Evolutionary conservation across 2,329 filamentous ascomycete species (phyloP).

Genomic region (Penicillium fuscoglaucum): DNA sequence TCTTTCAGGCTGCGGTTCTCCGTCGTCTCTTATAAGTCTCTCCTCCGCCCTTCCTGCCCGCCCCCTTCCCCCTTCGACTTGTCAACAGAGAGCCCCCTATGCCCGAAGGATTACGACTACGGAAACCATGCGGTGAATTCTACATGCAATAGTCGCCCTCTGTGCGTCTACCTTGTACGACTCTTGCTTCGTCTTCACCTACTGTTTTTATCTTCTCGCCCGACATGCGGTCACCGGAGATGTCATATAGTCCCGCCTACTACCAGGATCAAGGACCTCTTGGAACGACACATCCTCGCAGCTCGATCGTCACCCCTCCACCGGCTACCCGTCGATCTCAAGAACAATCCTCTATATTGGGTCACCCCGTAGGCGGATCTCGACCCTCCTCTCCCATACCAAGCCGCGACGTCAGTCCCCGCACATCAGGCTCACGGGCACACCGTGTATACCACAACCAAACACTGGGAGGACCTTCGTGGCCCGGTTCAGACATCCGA

Average conservation of each 20-base stretch:
- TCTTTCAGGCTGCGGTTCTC: constrained; percentile 18
- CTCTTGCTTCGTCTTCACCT: constrained; percentile 13
- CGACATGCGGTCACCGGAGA: constrained; percentile 37
- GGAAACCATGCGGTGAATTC: constrained; percentile 26
- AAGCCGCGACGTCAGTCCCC: constrained; percentile 21
- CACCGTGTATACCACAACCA: constrained; percentile 19
- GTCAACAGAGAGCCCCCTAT: constrained; percentile 11
- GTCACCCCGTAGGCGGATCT: constrained; percentile 9
- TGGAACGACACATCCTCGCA: constrained; percentile 24
- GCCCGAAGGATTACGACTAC: constrained; percentile 1
- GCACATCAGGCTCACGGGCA: constrained; percentile 29
- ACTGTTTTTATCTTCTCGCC: constrained; percentile 13
- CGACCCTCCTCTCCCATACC: constrained; percentile 17
- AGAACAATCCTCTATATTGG: constrained; percentile 21
- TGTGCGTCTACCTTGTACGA: constrained; percentile 24
- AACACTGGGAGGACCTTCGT: constrained; percentile 18
- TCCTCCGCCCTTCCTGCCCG: constrained; percentile 11
- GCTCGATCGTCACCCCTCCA: constrained; percentile 23
- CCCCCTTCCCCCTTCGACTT: constrained; percentile 10
- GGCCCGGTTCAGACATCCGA: constrained; percentile 20
- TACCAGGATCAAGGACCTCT: constrained; percentile 32
- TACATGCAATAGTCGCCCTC: constrained; percentile 20
- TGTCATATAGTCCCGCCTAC: constrained; percentile 40
- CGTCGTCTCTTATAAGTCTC: constrained; percentile 18
- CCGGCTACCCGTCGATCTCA: constrained; percentile 21